phyloP scores from a whole-genome alignment of 2,329 filamentous ascomycete species.

The Rutstroemia sp. region DNA sequence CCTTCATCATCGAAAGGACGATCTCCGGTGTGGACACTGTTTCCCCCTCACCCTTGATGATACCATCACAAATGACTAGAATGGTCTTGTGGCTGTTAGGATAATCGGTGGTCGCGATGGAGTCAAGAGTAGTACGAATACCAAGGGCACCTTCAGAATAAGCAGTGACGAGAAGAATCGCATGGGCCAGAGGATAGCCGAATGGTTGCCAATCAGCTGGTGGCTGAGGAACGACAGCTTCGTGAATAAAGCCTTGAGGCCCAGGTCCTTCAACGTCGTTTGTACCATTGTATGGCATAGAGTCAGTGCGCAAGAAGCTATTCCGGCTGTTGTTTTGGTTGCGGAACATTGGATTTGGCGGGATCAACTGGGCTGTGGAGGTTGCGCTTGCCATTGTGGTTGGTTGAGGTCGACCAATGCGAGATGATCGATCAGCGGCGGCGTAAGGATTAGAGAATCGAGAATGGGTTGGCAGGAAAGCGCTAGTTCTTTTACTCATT shows the following conservation, averaged over 20 bases:
- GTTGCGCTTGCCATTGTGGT: conserved; percentile 93
- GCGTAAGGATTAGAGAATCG: conserved; percentile 86
- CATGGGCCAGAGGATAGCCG: conserved; percentile 87
- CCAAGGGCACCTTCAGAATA: conserved; percentile 95
- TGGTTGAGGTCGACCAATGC: conserved; percentile 47
- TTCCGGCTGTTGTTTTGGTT: conserved; percentile 54
- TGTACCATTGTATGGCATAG: conserved; percentile 41
- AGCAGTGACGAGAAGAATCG: conserved; percentile 89
- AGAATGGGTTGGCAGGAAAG: conserved; percentile 86
- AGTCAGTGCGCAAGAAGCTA: conserved; percentile 57
- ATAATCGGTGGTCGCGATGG: conserved; percentile 94
- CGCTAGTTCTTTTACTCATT: conserved; percentile 70
- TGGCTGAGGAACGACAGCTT: conserved; percentile 90
- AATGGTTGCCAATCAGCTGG: conserved; percentile 97
- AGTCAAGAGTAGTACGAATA: conserved; percentile 88
- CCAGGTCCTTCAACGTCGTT: conserved; percentile 64
- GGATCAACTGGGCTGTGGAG: conserved; percentile 64
- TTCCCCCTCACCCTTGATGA: conserved; percentile 95
- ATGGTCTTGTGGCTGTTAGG: conserved; percentile 99
- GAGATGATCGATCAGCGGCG: conserved; percentile 52
- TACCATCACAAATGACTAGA: conserved; percentile 90
- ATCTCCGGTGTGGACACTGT: conserved; percentile 81
- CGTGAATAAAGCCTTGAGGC: conserved; percentile 91
- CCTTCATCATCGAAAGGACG: conserved; percentile 88
- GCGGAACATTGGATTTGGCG: conserved; percentile 65